Percentiles rank a stretch among this genome's conserved stretches.
phyloP scores from a whole-genome alignment of 2,329 filamentous ascomycete species.

The Alternaria rosae region DNA sequence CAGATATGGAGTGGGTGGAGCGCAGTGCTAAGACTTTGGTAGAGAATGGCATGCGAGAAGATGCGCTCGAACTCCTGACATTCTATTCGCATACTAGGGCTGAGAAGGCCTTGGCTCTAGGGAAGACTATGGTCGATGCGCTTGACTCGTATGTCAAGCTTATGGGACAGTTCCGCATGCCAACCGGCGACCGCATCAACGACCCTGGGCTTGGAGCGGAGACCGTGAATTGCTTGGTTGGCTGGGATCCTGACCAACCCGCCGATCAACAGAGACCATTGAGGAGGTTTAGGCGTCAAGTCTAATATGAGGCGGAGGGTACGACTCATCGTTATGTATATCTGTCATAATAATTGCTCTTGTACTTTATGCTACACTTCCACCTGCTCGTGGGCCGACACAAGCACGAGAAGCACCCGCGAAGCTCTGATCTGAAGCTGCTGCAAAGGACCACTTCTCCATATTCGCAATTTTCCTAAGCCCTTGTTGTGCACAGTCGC shows the following conservation, averaged over 20 bases:
- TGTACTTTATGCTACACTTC: neutral
- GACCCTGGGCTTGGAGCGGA: conserved; percentile 37
- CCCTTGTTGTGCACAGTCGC: neutral
- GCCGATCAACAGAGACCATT: conserved; percentile 10
- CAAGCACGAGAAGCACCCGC: conserved; percentile 10
- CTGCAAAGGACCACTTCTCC: conserved; percentile 19
- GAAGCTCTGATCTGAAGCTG: conserved; percentile 13
- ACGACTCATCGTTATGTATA: rapidly evolving
- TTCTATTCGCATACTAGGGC: conserved; percentile 37
- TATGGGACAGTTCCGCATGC: conserved; percentile 29
- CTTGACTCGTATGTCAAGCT: conserved; percentile 37
- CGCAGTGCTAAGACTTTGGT: conserved; percentile 26
- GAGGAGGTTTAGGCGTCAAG: conserved; percentile 5
- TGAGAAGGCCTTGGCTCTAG: conserved; percentile 34
- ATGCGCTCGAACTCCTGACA: conserved; percentile 29
- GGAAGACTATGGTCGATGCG: conserved; percentile 35
- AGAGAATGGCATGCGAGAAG: conserved; percentile 22
- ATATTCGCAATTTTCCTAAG: conserved; percentile 7
- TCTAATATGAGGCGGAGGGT: neutral
- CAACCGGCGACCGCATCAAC: conserved; percentile 33
- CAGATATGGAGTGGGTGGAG: conserved; percentile 35
- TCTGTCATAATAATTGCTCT: neutral
- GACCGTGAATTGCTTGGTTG: conserved; percentile 41
- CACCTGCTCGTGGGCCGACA: conserved; percentile 1
- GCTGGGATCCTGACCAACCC: conserved; percentile 30